Conservation (phyloP, 2,329 filamentous ascomycete genomes). For the Aspergillus ibericus region DNA sequence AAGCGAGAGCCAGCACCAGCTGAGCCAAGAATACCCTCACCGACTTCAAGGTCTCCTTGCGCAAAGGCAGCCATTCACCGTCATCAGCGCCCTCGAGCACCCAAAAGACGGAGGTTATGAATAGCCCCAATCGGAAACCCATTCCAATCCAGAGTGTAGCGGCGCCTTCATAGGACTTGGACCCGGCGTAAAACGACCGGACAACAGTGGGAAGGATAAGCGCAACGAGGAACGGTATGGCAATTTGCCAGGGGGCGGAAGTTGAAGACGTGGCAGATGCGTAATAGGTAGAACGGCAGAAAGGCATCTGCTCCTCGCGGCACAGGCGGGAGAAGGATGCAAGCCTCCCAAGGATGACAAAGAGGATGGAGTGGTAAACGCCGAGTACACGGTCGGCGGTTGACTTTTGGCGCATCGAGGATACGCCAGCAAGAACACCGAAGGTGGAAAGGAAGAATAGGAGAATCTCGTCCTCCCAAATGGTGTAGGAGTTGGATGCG, state of each 20-base stretch:
- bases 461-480: slow-evolving; percentile 96
- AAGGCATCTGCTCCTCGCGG: slow-evolving; percentile 97
- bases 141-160: slow-evolving; percentile 81
- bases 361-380: slow-evolving; percentile 80
- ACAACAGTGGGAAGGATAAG: slow-evolving; percentile 74
- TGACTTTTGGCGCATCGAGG: slow-evolving; percentile 71
- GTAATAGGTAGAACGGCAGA: slow-evolving; percentile 93
- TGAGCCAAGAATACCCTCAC: slow-evolving; percentile 77
- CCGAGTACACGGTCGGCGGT: slow-evolving; percentile 70
- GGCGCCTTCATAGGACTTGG: slow-evolving; percentile 82
- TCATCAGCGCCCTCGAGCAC: slow-evolving; percentile 78
- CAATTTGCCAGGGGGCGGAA: slow-evolving; percentile 84
- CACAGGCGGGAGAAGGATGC: slow-evolving; percentile 90
- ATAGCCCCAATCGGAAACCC: slow-evolving; percentile 72
- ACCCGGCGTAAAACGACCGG: slow-evolving; percentile 77
- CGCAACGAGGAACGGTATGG: slow-evolving; percentile 73
- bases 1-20: slow-evolving; percentile 71
- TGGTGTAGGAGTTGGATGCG: slow-evolving; percentile 96
- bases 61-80: slow-evolving; percentile 74
- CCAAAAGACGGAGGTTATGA: slow-evolving; percentile 82
- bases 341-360: slow-evolving; percentile 73
- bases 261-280: slow-evolving; percentile 88
- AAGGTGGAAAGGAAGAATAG: slow-evolving; percentile 90
- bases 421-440: slow-evolving; percentile 70
- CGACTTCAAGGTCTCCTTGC: slow-evolving; percentile 66